These are phyloP conservation scores for Lactarius trivialis DNA, from an alignment of 768 basidiomycete genomes.

Conservation along the genomic window DNA sequence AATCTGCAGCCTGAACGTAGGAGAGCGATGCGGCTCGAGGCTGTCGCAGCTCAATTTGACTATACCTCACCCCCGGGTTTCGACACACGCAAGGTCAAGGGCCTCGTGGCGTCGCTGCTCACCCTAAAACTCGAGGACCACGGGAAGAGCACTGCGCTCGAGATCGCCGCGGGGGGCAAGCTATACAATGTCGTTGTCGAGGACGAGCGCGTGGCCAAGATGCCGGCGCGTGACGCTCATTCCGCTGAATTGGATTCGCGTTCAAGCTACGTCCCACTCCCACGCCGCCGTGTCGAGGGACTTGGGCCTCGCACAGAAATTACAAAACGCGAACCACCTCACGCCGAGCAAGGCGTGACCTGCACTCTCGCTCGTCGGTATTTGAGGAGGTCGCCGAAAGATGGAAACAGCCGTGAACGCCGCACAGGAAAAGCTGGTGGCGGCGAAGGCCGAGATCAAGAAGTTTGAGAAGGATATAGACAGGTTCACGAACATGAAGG, in stretches of 20 bases:
- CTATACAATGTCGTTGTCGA: constrained; percentile 93
- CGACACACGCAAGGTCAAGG: constrained; percentile 82
- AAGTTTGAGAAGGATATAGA: constrained; percentile 95
- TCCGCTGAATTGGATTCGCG: constrained; percentile 85
- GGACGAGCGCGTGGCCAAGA: constrained; percentile 82
- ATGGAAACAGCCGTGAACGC: constrained; percentile 52
- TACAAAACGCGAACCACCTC: constrained; percentile 60
- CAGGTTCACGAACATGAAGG: constrained; percentile 98
- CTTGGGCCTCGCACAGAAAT: constrained; percentile 53
- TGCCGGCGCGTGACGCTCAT: constrained; percentile 87
- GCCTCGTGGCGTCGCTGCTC: constrained; percentile 86
- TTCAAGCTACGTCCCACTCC: constrained; percentile 34
- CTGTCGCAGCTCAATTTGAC: constrained; percentile 68
- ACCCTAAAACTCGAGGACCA: constrained; percentile 62
- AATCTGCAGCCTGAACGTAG: constrained; percentile 36
- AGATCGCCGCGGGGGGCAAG: constrained; percentile 84
- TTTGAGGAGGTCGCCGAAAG: constrained; percentile 65
- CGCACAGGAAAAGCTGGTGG: constrained; percentile 71
- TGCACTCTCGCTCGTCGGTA: constrained; percentile 87
- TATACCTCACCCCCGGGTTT: constrained; percentile 79
- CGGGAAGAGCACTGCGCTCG: constrained; percentile 81
- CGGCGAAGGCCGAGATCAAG: constrained; percentile 69
- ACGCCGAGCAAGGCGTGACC: constrained; percentile 76
- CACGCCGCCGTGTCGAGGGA: neutral
- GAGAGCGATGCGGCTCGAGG: constrained; percentile 56